A percentile compares a stretch with the other conserved stretches of the same genome.
phyloP scores from a whole-genome alignment of 2,329 filamentous ascomycete species.

The Paecilomyces formosus region DNA sequence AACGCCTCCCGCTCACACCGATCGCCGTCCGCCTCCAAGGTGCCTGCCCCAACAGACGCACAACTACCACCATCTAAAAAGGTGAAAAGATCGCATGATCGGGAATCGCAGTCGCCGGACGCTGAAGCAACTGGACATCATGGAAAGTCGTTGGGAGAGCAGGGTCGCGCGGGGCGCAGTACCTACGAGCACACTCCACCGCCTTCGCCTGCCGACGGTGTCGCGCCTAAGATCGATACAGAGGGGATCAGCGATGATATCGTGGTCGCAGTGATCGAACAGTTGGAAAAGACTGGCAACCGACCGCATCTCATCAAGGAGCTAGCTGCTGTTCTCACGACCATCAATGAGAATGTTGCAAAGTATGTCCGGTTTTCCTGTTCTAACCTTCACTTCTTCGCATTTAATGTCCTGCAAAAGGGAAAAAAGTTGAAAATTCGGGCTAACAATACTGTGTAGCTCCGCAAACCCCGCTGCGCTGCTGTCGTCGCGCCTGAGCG shows the following conservation, averaged over 20 bases:
- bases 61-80: conserved; percentile 53
- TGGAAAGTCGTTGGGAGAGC: conserved; percentile 18
- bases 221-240: conserved; percentile 59
- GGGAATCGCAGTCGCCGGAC: conserved; percentile 35
- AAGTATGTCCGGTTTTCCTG: conserved; percentile 58
- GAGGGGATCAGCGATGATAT: conserved; percentile 90
- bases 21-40: conserved; percentile 55
- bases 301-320: conserved; percentile 92
- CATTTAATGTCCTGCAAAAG: not conserved
- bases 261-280: conserved; percentile 80
- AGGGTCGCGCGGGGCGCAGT: conserved; percentile 34
- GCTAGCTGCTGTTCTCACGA: conserved; percentile 70
- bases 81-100: conserved; percentile 69
- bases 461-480: conserved; percentile 94
- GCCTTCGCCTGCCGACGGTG: conserved; percentile 57
- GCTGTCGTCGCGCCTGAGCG: conserved; percentile 82
- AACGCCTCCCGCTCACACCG: conserved; percentile 49
- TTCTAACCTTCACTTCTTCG: not conserved
- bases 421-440: not conserved
- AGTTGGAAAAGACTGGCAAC: conserved; percentile 84
- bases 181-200: conserved; percentile 69
- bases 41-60: conserved; percentile 52
- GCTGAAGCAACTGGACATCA: conserved; percentile 20
- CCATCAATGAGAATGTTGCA: conserved; percentile 73
- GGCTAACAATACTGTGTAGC: conserved; percentile 43